Evolutionary conservation across 75 land plant species (phyloP), one percentile per base, ranked within the genome.

Genomic region (Adiantum capillusveneris): DNA sequence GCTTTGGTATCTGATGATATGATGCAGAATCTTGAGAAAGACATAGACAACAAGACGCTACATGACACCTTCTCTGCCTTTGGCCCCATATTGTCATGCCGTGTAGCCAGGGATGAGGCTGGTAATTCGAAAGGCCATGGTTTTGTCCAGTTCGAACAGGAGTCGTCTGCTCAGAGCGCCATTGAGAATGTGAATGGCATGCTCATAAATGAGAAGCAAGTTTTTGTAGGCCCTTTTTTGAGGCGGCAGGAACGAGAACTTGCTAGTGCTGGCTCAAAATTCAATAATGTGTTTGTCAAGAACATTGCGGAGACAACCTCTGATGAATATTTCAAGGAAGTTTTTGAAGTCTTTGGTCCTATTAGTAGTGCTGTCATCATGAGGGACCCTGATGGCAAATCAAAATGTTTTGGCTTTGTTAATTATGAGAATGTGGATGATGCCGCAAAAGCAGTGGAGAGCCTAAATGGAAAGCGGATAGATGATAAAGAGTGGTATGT

Each of bases 271-370:
- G 59, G 59, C 0, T 66, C 79, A 16, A 81, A 79, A 56, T 83
- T 79, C 50, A 90, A 79, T 52, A 90, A 90, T 72, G 80, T 90
- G 1, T 90, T 76, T 70, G 86, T 80, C n/a, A 86, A 83, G 42
- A 85, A 80, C 59, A 53, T 80, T 2, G 22, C 81, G 22, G 79
- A 77, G 25, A 51, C 50, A 2, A 59, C 54, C 7, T 72, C 68
- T 9, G 83, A 88, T 52, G 83, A 84, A 36, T 84, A 78, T 6
- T 66, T 87, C 29, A 42, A 59, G 57, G 70, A 74, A 6, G 39
- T 66, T 57, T 87, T 87, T 76, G 74, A 67, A 25, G 59, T 24
- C 0, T 76, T 34, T 75, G 93, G 94, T 57, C 18, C 62, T 0
- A 77, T 82, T 36, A 81, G 75, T 7, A 84, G 84, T 75, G 84